A percentile compares a stretch with the other conserved stretches of the same genome.
Conservation (phyloP, 2,329 filamentous ascomycete genomes). For the Diaporthe sp. region DNA sequence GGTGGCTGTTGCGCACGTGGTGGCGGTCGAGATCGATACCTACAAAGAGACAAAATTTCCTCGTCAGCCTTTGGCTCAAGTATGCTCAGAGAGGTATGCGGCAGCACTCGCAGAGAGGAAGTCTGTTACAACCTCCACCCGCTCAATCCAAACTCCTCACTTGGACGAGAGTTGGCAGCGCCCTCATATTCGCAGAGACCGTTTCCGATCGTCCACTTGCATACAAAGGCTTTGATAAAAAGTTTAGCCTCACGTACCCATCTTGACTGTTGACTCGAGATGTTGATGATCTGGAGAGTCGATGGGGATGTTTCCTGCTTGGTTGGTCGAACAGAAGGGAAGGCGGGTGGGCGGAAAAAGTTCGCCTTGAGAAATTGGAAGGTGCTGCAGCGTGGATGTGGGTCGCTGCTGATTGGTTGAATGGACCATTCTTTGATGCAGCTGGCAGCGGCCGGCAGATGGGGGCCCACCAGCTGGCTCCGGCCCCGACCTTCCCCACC, state of each 20-base stretch:
- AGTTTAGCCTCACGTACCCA: conserved; percentile 69
- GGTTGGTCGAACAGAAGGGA: conserved; percentile 50
- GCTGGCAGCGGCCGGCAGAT: conserved; percentile 11
- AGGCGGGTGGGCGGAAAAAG: conserved; percentile 39
- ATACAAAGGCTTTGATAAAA: conserved; percentile 59
- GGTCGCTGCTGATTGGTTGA: conserved; percentile 37
- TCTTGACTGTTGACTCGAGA: conserved; percentile 64
- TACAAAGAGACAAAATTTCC: conserved; percentile 62
- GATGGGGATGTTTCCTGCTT: conserved; percentile 55
- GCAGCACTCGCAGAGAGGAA: conserved; percentile 46
- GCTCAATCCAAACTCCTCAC: conserved; percentile 35
- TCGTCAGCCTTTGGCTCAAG: conserved; percentile 73
- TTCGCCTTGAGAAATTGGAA: conserved; percentile 39
- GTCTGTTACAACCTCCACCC: conserved; percentile 32
- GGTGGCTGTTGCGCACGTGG: conserved; percentile 81
- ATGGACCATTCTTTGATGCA: not conserved
- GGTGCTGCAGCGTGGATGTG: conserved; percentile 33
- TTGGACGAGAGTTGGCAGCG: conserved; percentile 38
- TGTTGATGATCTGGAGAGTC: conserved; percentile 50
- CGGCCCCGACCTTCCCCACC: not conserved
- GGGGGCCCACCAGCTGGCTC: not conserved
- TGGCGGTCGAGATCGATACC: conserved; percentile 81
- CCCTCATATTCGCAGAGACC: conserved; percentile 41
- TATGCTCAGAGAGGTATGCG: conserved; percentile 68
- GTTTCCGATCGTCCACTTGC: conserved; percentile 59